Conservation (phyloP, 345 rosid species). For the Linum usitatissimum region DNA sequence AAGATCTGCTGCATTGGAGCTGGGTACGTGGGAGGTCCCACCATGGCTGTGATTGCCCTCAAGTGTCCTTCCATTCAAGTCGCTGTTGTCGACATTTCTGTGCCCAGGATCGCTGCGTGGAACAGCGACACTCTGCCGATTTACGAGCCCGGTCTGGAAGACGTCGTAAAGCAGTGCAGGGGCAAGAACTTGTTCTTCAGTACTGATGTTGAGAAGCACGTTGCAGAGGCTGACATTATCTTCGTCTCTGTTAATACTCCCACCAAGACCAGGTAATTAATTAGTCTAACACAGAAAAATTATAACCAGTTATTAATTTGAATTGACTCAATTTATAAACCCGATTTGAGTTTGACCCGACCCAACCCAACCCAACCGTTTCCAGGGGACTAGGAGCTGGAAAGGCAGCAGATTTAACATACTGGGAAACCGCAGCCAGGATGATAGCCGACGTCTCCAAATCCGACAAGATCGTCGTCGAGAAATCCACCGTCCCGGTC, state of each 20-base stretch:
- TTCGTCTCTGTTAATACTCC: conserved; percentile 9
- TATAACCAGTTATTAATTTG: too few species aligned
- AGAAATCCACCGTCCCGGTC: conserved; percentile 7
- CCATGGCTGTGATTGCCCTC: conserved; percentile 10
- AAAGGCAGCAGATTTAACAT: conserved; percentile 7
- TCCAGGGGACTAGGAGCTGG: conserved; percentile 6
- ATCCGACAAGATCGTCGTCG: conserved; percentile 9
- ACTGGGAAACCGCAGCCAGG: conserved; percentile 9
- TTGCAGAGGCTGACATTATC: conserved; percentile 2
- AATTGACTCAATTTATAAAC: too few species aligned
- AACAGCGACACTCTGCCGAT: conserved; percentile 8
- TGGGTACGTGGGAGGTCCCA: conserved; percentile 7
- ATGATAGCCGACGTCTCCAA: conserved; percentile 11
- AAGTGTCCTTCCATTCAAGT: conserved; percentile 6
- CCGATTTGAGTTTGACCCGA: too few species aligned
- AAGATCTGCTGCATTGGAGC: conserved; percentile 12
- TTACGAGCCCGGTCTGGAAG: conserved; percentile 9
- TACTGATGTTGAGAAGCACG: conserved; percentile 8
- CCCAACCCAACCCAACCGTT: too few species aligned
- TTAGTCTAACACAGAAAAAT: too few species aligned
- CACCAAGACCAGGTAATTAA: background rate
- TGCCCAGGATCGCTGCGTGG: conserved; percentile 6
- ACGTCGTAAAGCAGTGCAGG: conserved; percentile 7
- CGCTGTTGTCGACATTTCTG: conserved; percentile 7
- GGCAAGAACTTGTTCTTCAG: conserved; percentile 9